Evolutionary conservation across 2,329 filamentous ascomycete genomes (phyloP).

Genomic region (Penicillium brevicompactum): DNA sequence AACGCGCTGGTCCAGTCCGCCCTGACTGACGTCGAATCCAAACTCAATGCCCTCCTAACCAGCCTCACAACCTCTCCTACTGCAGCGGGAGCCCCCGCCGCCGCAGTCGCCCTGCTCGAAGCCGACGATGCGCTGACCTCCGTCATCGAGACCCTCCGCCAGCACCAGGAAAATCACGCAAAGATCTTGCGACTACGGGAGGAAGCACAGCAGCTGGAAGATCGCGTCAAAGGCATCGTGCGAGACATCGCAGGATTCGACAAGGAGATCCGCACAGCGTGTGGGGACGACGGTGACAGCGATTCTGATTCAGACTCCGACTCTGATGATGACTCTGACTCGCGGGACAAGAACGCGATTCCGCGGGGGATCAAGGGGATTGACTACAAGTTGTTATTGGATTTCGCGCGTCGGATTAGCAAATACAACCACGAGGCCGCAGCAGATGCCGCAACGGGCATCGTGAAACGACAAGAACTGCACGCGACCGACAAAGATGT

Average conservation of each 20-base stretch:
- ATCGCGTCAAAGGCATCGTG: constrained; percentile 45
- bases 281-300: constrained; percentile 35
- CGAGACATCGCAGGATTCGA: constrained; percentile 42
- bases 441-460: constrained; percentile 42
- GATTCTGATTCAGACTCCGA: constrained; percentile 31
- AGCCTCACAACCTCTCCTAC: constrained; percentile 48
- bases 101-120: constrained; percentile 42
- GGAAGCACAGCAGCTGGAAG: constrained; percentile 44
- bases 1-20: constrained; percentile 41
- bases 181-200: constrained; percentile 43
- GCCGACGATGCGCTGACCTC: constrained; percentile 46
- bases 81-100: constrained; percentile 45
- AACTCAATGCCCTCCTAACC: constrained; percentile 44
- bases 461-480: constrained; percentile 19
- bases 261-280: constrained; percentile 41
- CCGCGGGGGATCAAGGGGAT: constrained; percentile 37
- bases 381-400: constrained; percentile 46
- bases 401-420: constrained; percentile 50
- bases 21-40: constrained; percentile 45
- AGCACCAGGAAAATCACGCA: constrained; percentile 48
- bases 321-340: constrained; percentile 20
- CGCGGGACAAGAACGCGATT: constrained; percentile 2
- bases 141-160: constrained; percentile 45
- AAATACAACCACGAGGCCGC: constrained; percentile 50
- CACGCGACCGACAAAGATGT: constrained; percentile 31